Evolutionary conservation across 2,329 filamentous ascomycete species (phyloP), one percentile per base, ranked within the genome.

Genomic region (Pseudocercospora macadamiae): DNA sequence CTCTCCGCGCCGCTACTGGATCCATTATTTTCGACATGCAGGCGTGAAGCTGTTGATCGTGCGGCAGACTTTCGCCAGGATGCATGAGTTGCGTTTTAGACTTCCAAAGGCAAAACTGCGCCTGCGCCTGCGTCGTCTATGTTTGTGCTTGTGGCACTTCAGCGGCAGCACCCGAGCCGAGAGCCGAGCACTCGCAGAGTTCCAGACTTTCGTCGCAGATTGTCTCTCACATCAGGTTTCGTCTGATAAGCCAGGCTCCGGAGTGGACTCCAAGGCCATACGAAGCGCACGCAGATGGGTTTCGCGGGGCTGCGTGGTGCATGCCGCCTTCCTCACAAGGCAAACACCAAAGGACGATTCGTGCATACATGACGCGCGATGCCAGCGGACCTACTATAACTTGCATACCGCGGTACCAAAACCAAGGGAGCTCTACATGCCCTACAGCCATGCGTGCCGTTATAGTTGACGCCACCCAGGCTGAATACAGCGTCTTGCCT

Each of bases 401-500:
- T 19, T 55, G 51, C 51, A 59, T 34, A 44, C 57, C 52, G 42
- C 53, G 30, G 39, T 53, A 44, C 53, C 45, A 56, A 39, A 53
- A n/a, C 51, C 54, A 48, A 52, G 49, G 54, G 39, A 54, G 32
- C 37, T 51, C 37, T 57, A 47, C 57, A 55, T 39, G 52, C 51
- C 56, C 56, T 59, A 36, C 54, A n/a, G n/a, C n/a, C n/a, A n/a
- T n/a, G n/a, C n/a, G n/a, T n/a, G n/a, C n/a, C n/a, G n/a, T n/a
- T n/a, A n/a, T n/a, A n/a, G n/a, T n/a, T n/a, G 42, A 51, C 52
- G 39, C 44, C 36, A 48, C 37, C 47, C 28, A 62, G 47, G 19
- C 49, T 51, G 23, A 26, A 58, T 53, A 51, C 63, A 61, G 59
- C 60, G 45, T 61, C 55, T 44, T 59, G 59, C 55, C 54, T 62